Evolutionary conservation across 345 rosid species (phyloP), one percentile per base, ranked within the genome.

Genomic region (Geranium brycei): DNA sequence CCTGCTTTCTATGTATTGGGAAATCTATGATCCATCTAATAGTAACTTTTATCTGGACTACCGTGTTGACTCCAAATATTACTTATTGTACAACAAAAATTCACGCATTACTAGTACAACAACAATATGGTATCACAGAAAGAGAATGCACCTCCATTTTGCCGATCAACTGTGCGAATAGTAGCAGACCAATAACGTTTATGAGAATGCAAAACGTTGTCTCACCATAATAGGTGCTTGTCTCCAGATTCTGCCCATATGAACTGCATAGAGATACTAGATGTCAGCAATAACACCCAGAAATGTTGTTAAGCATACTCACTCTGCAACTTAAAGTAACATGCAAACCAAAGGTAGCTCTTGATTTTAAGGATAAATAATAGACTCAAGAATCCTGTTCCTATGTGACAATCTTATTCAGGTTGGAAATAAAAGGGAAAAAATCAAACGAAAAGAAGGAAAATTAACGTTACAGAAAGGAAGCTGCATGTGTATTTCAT

Each of bases 161-260:
- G 47, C 97, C 95, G 19, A 91, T 85, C 55, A 91, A 85, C 82
- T 88, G 95, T 13, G 89, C 84, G 78, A 86, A 91, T 75, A 91
- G 78, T 61, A 86, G 83, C 14, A 88, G 80, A 31, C 96, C 96
- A n/a, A 73, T 72, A 4, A 91, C 83, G 79, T 88, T 80, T 19
- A 91, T 79, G 58, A 77, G 47, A 73, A 88, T 83, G 75, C 89
- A 76, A 74, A 91, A 83, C 47, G 83, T 31, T 7, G 79, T 85
- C 74, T 91, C 96, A 10, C 81, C 75, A 57, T 70, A 66, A 5
- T 64, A 68, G 55, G 95, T 88, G 71, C 84, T 86, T 4, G 88
- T 78, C 63, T 68, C 70, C 65, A 91, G 70, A 75, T 76, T 82
- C 68, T 91, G 96, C 47, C 96, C 97, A 59, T 91, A 91, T 23